Evolutionary conservation across 345 rosid species (phyloP).

Genomic region (Linum tenue): DNA sequence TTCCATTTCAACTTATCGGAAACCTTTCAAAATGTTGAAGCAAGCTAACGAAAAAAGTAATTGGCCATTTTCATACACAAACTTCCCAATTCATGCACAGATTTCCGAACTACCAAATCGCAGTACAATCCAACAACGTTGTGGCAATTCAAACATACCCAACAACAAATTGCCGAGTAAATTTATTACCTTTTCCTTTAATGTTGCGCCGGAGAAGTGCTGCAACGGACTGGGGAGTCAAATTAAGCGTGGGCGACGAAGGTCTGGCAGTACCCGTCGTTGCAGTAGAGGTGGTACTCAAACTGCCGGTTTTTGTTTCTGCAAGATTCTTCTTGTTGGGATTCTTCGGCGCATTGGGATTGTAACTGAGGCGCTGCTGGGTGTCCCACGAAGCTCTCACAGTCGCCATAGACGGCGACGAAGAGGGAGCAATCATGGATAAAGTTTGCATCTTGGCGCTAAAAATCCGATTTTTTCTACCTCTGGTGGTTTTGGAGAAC

Average conservation of each 20-base stretch:
- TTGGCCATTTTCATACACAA: neutral
- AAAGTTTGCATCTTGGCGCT: conserved; percentile 25
- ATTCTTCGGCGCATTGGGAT: conserved; percentile 62
- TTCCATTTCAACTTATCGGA: no score
- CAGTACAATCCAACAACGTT: no score
- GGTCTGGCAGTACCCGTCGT: conserved; percentile 10
- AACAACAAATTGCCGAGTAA: neutral
- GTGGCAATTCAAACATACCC: neutral
- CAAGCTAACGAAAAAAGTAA: no score
- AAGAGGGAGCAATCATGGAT: conserved; percentile 22
- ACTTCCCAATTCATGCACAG: neutral
- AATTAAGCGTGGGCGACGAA: conserved; percentile 17
- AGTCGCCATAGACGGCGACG: conserved; percentile 5
- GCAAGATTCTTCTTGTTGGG: conserved; percentile 20
- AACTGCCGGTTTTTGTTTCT: conserved; percentile 8
- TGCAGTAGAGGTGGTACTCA: conserved; percentile 7
- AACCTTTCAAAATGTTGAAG: no score
- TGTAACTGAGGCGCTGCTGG: conserved; percentile 50
- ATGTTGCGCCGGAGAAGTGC: conserved; percentile 48
- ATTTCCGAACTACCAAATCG: no score
- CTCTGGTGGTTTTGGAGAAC: neutral
- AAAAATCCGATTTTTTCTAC: neutral
- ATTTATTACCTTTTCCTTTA: conserved; percentile 31
- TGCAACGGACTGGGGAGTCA: conserved; percentile 34
- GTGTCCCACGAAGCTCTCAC: conserved; percentile 69